Evolutionary conservation across 2,329 filamentous ascomycete genomes (phyloP).

Genomic region (Claviceps africana): DNA sequence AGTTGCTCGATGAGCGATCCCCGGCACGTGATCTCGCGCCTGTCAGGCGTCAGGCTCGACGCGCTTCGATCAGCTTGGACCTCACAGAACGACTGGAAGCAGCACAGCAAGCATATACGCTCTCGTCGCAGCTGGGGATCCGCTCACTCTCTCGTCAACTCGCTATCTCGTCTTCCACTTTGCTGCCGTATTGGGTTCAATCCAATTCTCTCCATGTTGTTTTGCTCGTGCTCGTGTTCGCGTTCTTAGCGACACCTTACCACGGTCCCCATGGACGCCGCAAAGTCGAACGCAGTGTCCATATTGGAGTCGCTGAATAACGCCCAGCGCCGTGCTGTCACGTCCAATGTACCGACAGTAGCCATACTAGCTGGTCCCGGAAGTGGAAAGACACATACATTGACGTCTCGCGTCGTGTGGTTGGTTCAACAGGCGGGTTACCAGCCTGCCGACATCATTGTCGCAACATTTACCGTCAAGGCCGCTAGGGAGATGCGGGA

Average conservation of each 20-base stretch:
- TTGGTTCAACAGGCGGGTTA: constrained; percentile 59
- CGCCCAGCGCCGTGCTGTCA: constrained; percentile 42
- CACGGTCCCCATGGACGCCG: constrained; percentile 15
- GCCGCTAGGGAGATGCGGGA: constrained; percentile 88
- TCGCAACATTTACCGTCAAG: constrained; percentile 95
- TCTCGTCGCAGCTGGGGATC: neutral
- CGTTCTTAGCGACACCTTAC: constrained; percentile 6
- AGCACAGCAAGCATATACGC: neutral
- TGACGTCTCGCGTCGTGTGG: constrained; percentile 85
- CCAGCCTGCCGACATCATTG: constrained; percentile 75
- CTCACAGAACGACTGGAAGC: neutral
- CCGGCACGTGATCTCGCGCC: constrained; percentile 10
- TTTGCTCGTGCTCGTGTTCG: neutral
- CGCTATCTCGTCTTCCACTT: neutral
- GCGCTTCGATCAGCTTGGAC: neutral
- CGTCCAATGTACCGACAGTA: constrained; percentile 38
- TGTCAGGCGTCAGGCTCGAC: neutral
- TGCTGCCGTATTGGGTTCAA: neutral
- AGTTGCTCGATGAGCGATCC: neutral
- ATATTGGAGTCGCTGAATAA: constrained; percentile 38
- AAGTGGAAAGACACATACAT: constrained; percentile 85
- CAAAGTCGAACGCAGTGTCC: constrained; percentile 10
- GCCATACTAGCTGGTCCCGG: constrained; percentile 55
- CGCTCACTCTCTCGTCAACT: neutral
- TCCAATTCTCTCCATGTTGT: neutral